phyloP scores from a whole-genome alignment of 2,329 filamentous ascomycete species.

The Calonectria henricotiae region DNA sequence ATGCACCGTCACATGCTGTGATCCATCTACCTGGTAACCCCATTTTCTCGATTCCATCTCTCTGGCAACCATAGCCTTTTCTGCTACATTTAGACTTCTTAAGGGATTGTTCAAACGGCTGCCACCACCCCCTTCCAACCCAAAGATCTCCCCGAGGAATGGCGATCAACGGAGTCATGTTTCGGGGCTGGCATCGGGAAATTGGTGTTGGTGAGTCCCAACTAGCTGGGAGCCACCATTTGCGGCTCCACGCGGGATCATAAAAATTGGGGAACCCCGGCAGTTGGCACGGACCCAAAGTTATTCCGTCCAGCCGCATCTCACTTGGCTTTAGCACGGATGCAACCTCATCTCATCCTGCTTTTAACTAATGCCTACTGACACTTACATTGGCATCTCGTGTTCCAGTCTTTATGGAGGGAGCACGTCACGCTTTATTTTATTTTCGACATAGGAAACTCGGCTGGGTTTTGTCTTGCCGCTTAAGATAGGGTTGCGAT shows the following conservation, averaged over 20 bases:
- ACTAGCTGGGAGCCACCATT: slow-evolving; percentile 1
- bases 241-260: slow-evolving; percentile 9
- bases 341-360: slow-evolving; percentile 9
- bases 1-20: slow-evolving; percentile 1
- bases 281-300: slow-evolving; percentile 9
- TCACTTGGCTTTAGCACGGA: not conserved
- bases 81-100: not conserved
- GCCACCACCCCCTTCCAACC: not conserved
- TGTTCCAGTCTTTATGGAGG: not conserved
- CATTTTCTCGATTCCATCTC: not conserved
- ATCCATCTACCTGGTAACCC: slow-evolving; percentile 10
- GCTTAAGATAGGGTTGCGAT: not conserved
- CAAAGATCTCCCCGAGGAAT: not conserved
- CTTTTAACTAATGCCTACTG: too few relatives aligned
- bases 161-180: slow-evolving; percentile 19
- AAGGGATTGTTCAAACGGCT: not conserved
- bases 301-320: slow-evolving; percentile 25
- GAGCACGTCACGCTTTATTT: not conserved
- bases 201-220: not conserved
- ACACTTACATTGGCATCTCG: not conserved
- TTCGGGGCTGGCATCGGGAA: slow-evolving; percentile 12
- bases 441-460: not conserved
- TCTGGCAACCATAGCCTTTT: slow-evolving; percentile 1
- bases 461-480: not conserved
- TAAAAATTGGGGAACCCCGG: slow-evolving; percentile 10